Evolutionary conservation across 306 rosid species (phyloP), one percentile per base, ranked within the genome.

Genomic region (Pueraria montana): DNA sequence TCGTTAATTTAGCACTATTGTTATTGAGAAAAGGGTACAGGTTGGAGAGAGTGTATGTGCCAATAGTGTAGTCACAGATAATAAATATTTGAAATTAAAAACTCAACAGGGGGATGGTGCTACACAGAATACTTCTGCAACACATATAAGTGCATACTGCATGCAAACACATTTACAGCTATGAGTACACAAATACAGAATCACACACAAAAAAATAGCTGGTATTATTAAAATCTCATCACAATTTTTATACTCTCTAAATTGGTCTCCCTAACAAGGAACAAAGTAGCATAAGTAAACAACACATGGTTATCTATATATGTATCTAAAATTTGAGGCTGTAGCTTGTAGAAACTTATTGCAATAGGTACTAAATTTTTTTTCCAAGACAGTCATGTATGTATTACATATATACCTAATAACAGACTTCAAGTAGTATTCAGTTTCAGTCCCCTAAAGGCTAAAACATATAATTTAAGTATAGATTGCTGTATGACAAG

Each of bases 111-210:
- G 74, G 4, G 24, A 52, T 36, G 38, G 11, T 30, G 72, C 48
- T 23, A 18, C 53, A 18, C 65, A 77, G 58, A 69, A 69, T 67
- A 76, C 48, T 66, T 77, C 30, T 45, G 40, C 11, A 23, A n/a
- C 49, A 53, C 36, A 36, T 26, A 55, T 52, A 30, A 21, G 48
- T 65, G 46, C 52, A 26, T 40, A 53, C 27, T 74, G 76, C 36
- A 74, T 63, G 62, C 27, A 42, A 62, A 45, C 45, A 43, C 18
- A 45, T 34, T 63, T 9, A 21, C 71, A 76, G 32, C 21, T 63
- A 20, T 18, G 12, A 79, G 67, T 38, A 67, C 10, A 79, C 14
- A 21, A 17, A 36, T 6, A 62, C 71, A 64, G 46, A 12, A 68
- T 67, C 50, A 36, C 6, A 17, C 23, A 18, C 38, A 34, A 11